These are phyloP conservation scores for Boletellus sp. DNA, from an alignment of 768 basidiomycete species.

Conservation along the genomic window DNA sequence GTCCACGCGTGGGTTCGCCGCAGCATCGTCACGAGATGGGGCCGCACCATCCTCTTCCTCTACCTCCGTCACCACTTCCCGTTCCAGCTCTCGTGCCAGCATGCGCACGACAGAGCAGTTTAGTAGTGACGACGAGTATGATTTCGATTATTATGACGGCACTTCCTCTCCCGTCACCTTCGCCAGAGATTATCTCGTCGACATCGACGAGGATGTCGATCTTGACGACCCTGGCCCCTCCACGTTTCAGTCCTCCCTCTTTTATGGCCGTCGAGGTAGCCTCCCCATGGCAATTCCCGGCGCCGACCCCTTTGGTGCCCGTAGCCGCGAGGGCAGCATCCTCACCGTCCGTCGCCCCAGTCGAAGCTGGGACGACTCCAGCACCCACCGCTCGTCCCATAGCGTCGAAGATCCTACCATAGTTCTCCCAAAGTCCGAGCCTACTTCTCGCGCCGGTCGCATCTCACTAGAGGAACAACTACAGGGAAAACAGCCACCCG, in stretches of 20 bases:
- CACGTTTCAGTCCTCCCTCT: slow-evolving; percentile 16
- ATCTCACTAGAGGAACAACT: slow-evolving; percentile 45
- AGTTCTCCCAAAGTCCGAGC: slow-evolving; percentile 47
- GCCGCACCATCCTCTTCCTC: slow-evolving; percentile 41
- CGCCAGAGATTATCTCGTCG: slow-evolving; percentile 39
- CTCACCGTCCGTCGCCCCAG: slow-evolving; percentile 59
- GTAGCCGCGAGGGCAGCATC: slow-evolving; percentile 56
- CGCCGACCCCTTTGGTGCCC: slow-evolving; percentile 27
- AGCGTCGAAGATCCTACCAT: slow-evolving; percentile 19
- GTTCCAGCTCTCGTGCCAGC: slow-evolving; percentile 32
- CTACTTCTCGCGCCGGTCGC: slow-evolving; percentile 46
- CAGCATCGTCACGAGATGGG: slow-evolving; percentile 22
- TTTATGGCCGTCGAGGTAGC: slow-evolving; percentile 46
- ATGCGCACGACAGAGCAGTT: slow-evolving; percentile 37
- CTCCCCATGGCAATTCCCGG: slow-evolving; percentile 60
- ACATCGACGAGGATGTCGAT: slow-evolving; percentile 32
- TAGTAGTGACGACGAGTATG: slow-evolving; percentile 48
- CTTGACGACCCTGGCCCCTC: slow-evolving; percentile 25
- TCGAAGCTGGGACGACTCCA: slow-evolving; percentile 53
- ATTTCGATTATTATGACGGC: slow-evolving; percentile 38
- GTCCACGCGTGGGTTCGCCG: slow-evolving; percentile 18
- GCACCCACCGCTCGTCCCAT: slow-evolving; percentile 16
- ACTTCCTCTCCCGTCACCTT: slow-evolving; percentile 37
- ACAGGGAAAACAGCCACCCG: slow-evolving; percentile 20
- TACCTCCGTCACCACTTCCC: slow-evolving; percentile 39